Conservation (phyloP, 225 moss, liverwort and hornwort genomes). For the Lunularia cruciata region DNA sequence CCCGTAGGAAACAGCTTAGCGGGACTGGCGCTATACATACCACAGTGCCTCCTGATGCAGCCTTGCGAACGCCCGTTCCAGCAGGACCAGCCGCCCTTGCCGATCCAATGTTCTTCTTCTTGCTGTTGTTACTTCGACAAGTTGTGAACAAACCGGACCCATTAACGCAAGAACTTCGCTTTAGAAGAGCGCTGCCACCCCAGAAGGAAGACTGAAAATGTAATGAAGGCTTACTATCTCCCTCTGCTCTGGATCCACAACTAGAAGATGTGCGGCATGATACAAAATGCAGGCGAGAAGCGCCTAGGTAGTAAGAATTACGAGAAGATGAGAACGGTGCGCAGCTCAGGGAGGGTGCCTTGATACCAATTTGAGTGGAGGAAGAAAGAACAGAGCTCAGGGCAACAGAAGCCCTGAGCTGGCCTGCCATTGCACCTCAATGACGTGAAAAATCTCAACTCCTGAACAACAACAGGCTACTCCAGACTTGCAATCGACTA, state of each 20-base stretch:
- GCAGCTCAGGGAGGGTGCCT: not conserved
- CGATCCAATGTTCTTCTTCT: conserved; percentile 8
- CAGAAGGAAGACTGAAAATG: conserved; percentile 19
- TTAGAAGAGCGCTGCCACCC: conserved; percentile 7
- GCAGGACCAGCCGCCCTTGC: conserved; percentile 22
- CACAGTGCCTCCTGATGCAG: conserved; percentile 13
- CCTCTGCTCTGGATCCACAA: not conserved
- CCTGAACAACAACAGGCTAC: not conserved
- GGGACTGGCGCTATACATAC: no score
- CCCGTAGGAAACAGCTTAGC: no score
- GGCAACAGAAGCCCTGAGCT: conserved; percentile 25
- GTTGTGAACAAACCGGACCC: not conserved
- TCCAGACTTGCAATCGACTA: not conserved
- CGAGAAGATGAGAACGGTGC: not conserved
- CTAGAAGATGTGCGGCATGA: not conserved
- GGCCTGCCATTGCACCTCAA: conserved; percentile 18
- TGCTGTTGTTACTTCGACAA: not conserved
- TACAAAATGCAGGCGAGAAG: not conserved
- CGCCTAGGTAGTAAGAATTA: not conserved
- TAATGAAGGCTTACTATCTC: not conserved
- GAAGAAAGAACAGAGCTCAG: conserved; percentile 9
- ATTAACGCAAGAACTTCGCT: not conserved
- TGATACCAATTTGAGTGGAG: not conserved
- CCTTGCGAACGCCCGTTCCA: conserved; percentile 27
- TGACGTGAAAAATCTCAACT: no score